Evolutionary conservation across 257 asterid species (phyloP).

Genomic region (Solanum etuberosum): DNA sequence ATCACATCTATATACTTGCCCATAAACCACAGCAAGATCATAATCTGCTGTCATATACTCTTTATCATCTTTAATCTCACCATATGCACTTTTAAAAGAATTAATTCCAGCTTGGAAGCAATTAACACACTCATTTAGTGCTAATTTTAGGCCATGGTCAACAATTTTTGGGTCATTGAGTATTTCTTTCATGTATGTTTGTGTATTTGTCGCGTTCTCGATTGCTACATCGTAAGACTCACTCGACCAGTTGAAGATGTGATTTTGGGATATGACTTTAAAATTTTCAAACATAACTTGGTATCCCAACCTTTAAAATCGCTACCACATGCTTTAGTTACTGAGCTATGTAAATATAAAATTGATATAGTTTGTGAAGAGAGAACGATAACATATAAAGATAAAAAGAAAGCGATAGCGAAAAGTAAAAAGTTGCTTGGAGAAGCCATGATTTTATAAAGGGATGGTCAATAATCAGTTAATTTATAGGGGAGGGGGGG

Average conservation of each 20-base stretch:
- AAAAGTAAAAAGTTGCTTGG: neutral
- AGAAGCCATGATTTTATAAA: neutral
- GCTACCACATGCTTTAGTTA: neutral
- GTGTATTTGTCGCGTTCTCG: neutral
- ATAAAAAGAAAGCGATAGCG: neutral
- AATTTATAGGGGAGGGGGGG: neutral
- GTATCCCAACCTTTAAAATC: fast-evolving
- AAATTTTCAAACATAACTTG: neutral
- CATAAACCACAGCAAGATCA: neutral
- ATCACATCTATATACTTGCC: neutral
- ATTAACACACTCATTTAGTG: neutral
- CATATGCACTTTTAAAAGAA: neutral
- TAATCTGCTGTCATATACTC: neutral
- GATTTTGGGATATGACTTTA: neutral
- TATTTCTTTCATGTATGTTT: neutral
- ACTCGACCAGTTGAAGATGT: neutral
- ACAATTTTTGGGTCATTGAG: neutral
- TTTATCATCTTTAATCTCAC: neutral
- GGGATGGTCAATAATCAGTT: neutral
- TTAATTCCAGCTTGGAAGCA: neutral
- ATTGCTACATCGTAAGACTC: neutral
- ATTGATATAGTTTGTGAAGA: neutral
- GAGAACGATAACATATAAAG: neutral
- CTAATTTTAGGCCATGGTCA: neutral
- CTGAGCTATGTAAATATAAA: neutral